Base-by-base conservation (phyloP, 805 yeast species). In the Kodamaea jinghongensis region DNA sequence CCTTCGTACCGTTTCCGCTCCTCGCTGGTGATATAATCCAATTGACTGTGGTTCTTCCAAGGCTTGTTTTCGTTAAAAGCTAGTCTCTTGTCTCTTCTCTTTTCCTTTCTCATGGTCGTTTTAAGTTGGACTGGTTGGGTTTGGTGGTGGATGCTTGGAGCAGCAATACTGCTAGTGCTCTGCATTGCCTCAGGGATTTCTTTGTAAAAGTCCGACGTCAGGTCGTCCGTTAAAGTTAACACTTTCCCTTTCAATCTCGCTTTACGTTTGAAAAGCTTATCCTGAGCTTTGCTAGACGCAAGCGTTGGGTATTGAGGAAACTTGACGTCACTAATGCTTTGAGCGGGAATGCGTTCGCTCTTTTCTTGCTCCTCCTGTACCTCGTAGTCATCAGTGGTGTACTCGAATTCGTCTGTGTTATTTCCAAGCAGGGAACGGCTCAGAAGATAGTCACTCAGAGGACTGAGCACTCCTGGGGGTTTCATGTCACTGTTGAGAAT, bases 1-100 rank as follows among this genome's bases (percentile, higher is more conserved):
- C 95, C 95, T 60, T 90, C 97, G 60, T 91, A 93, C 28, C 98
- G 64, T 56, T 89, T 89, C 43, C 86, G 73, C 57, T 93, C 98
- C 31, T 68, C 73, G 32, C 76, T 80, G 1, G 76, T 70, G 26
- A 73, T 66, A 58, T 47, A 68, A 56, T 46, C 52, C 4, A 80
- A 68, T 44, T 79, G 85, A 22, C 68, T 69, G 60, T 88, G 97
- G 52, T 83, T 81, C 52, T 90, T 89, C 96, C 97, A 89, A 0
- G 98, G 98, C 60, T 89, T 88, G 44, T 85, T 86, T 52, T 84
- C 95, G 55, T 90, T 83, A 60, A 90, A 89, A 17, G 60, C 59
- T 12, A 67, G 54, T 41, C 65, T 66, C 41, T 63, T 59, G 22
- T 61, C 67, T 36, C 57, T 45, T 38, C 60, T 65, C 52, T 60